Evolutionary conservation across 441 rosid species (phyloP), one percentile per base, ranked within the genome.

Genomic region (Aleurites moluccanus): DNA sequence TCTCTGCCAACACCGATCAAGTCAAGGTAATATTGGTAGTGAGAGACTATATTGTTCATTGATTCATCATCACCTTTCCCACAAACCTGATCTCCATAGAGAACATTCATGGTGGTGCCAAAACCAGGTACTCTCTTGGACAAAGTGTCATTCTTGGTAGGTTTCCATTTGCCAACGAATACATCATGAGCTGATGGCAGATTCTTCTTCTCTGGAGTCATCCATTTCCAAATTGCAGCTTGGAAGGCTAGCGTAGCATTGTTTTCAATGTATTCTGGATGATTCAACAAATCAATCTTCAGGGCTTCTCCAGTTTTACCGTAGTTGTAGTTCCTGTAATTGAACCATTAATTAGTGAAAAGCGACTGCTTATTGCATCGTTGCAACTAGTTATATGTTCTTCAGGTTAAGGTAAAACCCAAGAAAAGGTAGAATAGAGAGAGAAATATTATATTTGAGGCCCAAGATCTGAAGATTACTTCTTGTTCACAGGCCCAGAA

Each of bases 231-330:
- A 1, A 91, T 85, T 38, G 96, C 92, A 1, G 92, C 80, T 73
- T 89, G 93, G 80, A 91, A 91, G 42, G 92, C 96, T 44, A 91
- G 69, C 23, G 96, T 88, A 0, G 92, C 92, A 50, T 89, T 91
- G 79, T 91, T 59, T 75, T 91, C 96, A 4, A 91, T 45, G 85
- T 85, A 83, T 74, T 89, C 96, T 18, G 96, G 96, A 75, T 83
- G 85, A 83, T 83, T 82, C 77, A 91, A 45, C 15, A 91, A 64
- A 77, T 91, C 87, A 65, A 83, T 81, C 70, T 89, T 86, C 80
- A 91, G 74, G 59, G 93, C 93, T 49, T 91, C 83, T 25, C 93
- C 93, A 0, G 86, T 76, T 79, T 85, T 82, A 7, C 93, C 96
- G 30, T 91, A 89, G 86, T 89, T 91, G 86, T 86, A 91, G 84